A percentile compares a stretch with the other conserved stretches of the same genome.
These are phyloP conservation scores for Gastrolobium bilobum DNA, from an alignment of 306 rosid genomes.

Conservation along the genomic window DNA sequence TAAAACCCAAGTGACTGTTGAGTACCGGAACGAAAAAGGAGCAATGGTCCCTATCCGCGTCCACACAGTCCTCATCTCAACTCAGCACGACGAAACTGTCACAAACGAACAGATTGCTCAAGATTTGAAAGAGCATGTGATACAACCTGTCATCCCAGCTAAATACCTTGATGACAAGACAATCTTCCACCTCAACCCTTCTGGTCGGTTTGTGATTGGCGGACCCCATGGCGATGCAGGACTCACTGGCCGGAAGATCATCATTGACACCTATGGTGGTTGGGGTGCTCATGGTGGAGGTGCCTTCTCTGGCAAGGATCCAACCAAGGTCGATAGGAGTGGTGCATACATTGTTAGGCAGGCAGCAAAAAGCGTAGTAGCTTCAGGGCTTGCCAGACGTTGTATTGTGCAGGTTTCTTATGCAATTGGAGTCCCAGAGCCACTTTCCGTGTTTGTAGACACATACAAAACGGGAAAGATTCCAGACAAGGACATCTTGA, in stretches of 20 bases:
- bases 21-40: constrained; percentile 76
- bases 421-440: constrained; percentile 89
- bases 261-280: constrained; percentile 87
- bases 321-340: constrained; percentile 89
- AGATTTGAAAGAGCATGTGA: constrained; percentile 83
- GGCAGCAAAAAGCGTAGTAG: constrained; percentile 86
- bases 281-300: constrained; percentile 97
- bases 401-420: constrained; percentile 89
- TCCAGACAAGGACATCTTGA: constrained; percentile 74
- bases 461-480: constrained; percentile 76
- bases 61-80: constrained; percentile 87
- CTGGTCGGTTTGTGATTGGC: constrained; percentile 84
- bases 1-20: constrained; percentile 89
- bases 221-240: constrained; percentile 96
- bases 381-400: constrained; percentile 79
- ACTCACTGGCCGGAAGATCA: constrained; percentile 87
- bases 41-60: constrained; percentile 85
- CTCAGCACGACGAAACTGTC: constrained; percentile 82
- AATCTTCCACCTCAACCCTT: constrained; percentile 83
- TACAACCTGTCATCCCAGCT: constrained; percentile 74
- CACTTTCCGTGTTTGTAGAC: constrained; percentile 79
- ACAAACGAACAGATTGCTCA: constrained; percentile 72
- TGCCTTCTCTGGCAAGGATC: constrained; percentile 90
- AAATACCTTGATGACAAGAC: constrained; percentile 81
- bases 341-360: constrained; percentile 87